Conservation (phyloP, 2,329 filamentous ascomycete species). For the Penicillium sp. region DNA sequence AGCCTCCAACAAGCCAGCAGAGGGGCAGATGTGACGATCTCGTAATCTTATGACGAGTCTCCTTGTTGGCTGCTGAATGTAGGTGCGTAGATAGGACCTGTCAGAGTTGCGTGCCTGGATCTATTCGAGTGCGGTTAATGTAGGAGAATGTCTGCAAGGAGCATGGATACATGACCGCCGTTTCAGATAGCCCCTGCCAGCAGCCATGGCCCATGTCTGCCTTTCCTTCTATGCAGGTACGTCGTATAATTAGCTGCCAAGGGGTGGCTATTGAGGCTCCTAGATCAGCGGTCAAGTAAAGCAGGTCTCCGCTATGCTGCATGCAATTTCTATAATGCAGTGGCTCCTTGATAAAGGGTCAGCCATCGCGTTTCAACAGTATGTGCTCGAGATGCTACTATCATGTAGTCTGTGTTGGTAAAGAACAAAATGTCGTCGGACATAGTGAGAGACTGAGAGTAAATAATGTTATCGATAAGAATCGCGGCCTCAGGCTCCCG, state of each 20-base stretch:
- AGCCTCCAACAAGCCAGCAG: not conserved
- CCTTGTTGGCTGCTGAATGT: not conserved
- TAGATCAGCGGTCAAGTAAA: not conserved
- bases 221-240: not conserved
- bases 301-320: no score
- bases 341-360: not conserved
- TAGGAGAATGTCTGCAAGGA: not conserved
- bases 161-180: not conserved
- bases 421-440: no score
- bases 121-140: no score
- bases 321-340: no score
- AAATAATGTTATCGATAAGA: no score
- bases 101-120: not conserved
- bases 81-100: not conserved
- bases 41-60: not conserved
- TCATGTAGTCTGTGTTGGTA: no score
- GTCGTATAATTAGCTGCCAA: no score
- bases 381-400: no score
- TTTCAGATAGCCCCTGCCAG: not conserved
- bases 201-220: no score
- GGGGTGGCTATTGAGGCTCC: no score
- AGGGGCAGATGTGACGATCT: not conserved
- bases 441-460: not conserved
- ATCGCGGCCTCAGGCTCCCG: not conserved
- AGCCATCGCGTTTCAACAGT: not conserved